Evolutionary conservation across 257 asterid genomes (phyloP), one percentile per base, ranked within the genome.

Genomic region (Nicotiana benthamiana): DNA sequence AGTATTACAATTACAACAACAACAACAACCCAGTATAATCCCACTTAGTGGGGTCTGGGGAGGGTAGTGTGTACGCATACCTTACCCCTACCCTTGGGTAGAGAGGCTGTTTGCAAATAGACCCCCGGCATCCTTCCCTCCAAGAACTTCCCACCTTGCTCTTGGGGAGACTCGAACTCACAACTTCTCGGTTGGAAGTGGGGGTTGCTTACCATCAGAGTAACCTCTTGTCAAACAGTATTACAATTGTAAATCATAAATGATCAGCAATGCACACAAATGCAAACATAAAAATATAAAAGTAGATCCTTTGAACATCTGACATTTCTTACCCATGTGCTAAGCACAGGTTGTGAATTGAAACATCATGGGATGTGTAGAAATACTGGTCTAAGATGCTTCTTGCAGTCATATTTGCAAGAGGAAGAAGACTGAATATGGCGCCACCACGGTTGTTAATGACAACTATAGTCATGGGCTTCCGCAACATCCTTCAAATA

Each of bases 371-470:
- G 83, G 98, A 82, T 18, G 99, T 96, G 91, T 96, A 96, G 92
- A 96, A 96, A 80, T 90, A 94, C 87, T 90, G 91, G 77, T 94
- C 94, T 85, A 96, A 53, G 78, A 92, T 88, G 62, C 87, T 91
- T 81, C 87, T 88, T 53, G 87, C 90, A 12, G 90, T 86, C 48
- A 87, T 83, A 77, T 79, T 86, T 70, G 98, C 97, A 83, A 91
- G 88, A 27, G 98, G 98, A 26, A 96, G 97, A 75, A 94, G 97
- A 84, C 98, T 96, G 87, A 96, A 96, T 84, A 96, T 96, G 77
- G 97, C 99, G 60, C 99, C 99, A 80, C 99, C 99, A 51, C 82
- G 95, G 84, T 96, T 96, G 93, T 96, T 96, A 51, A 92, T 87
- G 77, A 96, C 98, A 75, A 94, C 84, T 84, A 96, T 87, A 85